Evolutionary conservation across 2,329 filamentous ascomycete genomes (phyloP).

Genomic region (Tolypocladium tropicale): DNA sequence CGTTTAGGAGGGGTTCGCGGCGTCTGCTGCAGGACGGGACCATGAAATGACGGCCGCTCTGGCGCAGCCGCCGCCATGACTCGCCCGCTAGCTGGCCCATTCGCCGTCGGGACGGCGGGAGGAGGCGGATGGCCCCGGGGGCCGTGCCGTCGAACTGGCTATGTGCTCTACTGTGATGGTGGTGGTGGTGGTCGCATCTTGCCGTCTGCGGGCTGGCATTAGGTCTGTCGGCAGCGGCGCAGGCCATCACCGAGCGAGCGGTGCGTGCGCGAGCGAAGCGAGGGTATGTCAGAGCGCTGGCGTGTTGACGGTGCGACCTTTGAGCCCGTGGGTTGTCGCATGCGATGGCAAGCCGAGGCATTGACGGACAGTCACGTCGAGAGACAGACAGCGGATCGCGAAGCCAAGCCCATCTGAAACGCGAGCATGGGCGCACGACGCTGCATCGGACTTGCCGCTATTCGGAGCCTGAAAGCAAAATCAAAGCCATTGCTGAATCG

Average conservation of each 20-base stretch:
- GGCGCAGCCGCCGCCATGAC: background rate
- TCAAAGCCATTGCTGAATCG: too few relatives aligned
- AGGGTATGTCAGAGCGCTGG: background rate
- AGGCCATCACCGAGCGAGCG: background rate
- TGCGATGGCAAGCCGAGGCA: background rate
- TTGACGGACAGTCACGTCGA: background rate
- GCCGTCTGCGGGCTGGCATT: background rate
- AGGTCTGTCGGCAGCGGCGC: background rate
- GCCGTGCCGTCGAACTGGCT: background rate
- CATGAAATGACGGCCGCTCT: background rate
- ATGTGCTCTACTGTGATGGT: background rate
- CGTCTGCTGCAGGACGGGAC: background rate
- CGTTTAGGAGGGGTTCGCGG: too few relatives aligned
- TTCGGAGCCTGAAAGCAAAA: too few relatives aligned
- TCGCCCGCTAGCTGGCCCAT: background rate
- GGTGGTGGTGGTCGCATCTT: too few relatives aligned
- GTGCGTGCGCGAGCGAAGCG: background rate
- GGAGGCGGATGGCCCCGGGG: background rate
- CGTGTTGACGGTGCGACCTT: background rate
- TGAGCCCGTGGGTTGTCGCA: background rate
- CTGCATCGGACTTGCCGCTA: too few relatives aligned
- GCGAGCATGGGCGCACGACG: too few relatives aligned
- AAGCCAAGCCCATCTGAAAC: too few relatives aligned
- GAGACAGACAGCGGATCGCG: background rate
- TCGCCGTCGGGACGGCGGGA: background rate